Conservation (phyloP, 768 basidiomycete genomes). For the Kwoniella sp. region DNA sequence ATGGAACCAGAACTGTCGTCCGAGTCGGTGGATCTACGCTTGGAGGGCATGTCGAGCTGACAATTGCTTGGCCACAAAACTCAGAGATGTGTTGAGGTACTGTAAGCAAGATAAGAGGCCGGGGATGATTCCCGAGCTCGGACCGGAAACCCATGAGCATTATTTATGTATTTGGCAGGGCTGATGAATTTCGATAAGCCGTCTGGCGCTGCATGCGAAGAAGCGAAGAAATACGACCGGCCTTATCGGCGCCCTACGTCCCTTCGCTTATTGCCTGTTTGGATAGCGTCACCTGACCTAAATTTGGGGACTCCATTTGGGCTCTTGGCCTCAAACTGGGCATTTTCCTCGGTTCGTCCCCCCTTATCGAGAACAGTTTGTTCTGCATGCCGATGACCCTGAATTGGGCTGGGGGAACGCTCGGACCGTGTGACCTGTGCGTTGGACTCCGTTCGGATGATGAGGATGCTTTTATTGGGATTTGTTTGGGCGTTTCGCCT, state of each 20-base stretch:
- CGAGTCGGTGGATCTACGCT: slow-evolving; percentile 18
- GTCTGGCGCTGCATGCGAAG: neutral
- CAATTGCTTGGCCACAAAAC: neutral
- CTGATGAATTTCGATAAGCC: neutral
- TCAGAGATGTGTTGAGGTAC: neutral
- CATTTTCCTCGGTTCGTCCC: neutral
- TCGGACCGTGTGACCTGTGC: neutral
- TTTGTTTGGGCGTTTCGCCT: too few species aligned
- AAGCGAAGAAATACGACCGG: neutral
- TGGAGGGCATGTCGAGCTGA: slow-evolving; percentile 17
- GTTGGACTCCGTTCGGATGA: too few species aligned
- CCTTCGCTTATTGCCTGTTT: neutral
- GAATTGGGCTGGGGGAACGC: too few species aligned
- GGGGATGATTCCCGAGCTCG: neutral
- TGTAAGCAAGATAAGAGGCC: neutral
- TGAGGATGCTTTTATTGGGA: too few species aligned
- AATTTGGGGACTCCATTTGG: neutral
- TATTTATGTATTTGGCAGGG: neutral
- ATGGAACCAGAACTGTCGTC: neutral
- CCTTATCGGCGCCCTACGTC: neutral
- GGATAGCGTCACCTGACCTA: neutral
- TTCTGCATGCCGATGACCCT: too few species aligned
- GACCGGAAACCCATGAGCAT: neutral
- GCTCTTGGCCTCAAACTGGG: neutral
- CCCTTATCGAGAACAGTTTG: neutral